A percentile compares a stretch with the other conserved stretches of the same genome.
phyloP scores from a whole-genome alignment of 2,329 filamentous ascomycete species.

The Cladosporium sp. region DNA sequence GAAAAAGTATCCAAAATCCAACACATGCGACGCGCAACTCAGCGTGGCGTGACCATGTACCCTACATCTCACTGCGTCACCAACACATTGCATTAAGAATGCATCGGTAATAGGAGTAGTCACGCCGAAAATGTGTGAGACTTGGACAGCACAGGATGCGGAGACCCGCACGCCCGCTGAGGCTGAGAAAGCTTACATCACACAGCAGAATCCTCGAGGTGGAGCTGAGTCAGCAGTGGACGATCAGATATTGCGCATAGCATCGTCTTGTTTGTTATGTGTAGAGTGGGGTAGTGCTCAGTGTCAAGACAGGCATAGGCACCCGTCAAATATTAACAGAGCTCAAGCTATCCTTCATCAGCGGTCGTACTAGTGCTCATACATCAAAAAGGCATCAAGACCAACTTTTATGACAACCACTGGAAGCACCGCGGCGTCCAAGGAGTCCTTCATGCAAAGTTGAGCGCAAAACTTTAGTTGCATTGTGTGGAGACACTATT shows the following conservation, averaged over 20 bases:
- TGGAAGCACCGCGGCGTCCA: not conserved
- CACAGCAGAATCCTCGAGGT: not conserved
- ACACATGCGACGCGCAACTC: not conserved
- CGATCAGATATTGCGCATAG: too few species aligned
- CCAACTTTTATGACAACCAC: not conserved
- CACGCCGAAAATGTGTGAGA: not conserved
- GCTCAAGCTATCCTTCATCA: not conserved
- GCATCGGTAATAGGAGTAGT: not conserved
- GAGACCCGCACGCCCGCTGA: not conserved
- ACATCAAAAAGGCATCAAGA: not conserved
- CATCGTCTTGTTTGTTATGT: too few species aligned
- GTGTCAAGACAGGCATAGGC: too few species aligned
- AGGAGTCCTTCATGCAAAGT: not conserved
- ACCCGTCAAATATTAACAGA: too few species aligned
- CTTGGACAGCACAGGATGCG: not conserved
- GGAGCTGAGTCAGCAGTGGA: not conserved
- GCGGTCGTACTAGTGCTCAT: not conserved
- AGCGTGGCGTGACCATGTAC: slow-evolving; percentile 5
- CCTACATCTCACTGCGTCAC: slow-evolving; percentile 1
- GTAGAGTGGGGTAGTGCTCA: too few species aligned
- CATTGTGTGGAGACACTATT: not conserved
- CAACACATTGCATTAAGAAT: not conserved
- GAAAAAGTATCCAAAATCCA: not conserved
- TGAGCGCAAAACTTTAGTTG: not conserved
- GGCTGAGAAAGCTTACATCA: slow-evolving; percentile 9